A percentile compares a stretch with the other conserved stretches of the same genome.
phyloP scores from a whole-genome alignment of 2,329 filamentous ascomycete genomes.

The Aspergillus sp. region DNA sequence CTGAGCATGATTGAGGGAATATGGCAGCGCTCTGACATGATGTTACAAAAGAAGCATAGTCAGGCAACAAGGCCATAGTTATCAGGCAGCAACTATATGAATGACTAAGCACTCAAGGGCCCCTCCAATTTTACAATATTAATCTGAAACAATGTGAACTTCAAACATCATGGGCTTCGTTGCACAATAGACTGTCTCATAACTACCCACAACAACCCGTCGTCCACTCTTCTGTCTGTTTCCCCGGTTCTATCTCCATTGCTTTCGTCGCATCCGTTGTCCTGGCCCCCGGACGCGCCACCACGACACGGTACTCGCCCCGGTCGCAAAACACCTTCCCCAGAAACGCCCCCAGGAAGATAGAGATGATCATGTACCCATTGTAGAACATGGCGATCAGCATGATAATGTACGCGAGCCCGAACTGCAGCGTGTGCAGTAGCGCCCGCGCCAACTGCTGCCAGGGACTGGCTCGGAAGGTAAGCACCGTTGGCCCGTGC shows the following conservation, averaged over 20 bases:
- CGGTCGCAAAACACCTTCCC: constrained; percentile 19
- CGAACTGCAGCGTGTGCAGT: constrained; percentile 15
- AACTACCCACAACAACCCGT: constrained; percentile 14
- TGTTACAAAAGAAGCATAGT: too few relatives aligned
- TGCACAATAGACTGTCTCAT: too few relatives aligned
- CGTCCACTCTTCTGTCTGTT: constrained; percentile 6
- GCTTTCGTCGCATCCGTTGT: not conserved
- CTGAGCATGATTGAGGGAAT: too few relatives aligned
- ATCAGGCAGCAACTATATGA: too few relatives aligned
- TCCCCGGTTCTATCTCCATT: not conserved
- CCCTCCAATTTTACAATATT: too few relatives aligned
- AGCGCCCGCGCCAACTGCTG: constrained; percentile 18
- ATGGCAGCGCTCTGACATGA: too few relatives aligned
- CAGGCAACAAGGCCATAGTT: too few relatives aligned
- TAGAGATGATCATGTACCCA: constrained; percentile 20
- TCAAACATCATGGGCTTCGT: too few relatives aligned
- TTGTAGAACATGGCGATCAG: constrained; percentile 19
- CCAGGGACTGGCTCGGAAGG: constrained; percentile 14
- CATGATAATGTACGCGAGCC: constrained; percentile 17
- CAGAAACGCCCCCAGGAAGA: constrained; percentile 16
- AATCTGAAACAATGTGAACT: too few relatives aligned
- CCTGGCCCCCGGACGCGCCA: not conserved
- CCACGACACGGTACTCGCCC: constrained; percentile 16
- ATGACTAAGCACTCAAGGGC: too few relatives aligned
- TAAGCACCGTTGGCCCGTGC: constrained; percentile 2